Percentiles rank a stretch among this genome's conserved stretches.
These are phyloP conservation scores for Macadamia integrifolia DNA, from an alignment of 164 flowering plant genomes.

Conservation along the genomic window DNA sequence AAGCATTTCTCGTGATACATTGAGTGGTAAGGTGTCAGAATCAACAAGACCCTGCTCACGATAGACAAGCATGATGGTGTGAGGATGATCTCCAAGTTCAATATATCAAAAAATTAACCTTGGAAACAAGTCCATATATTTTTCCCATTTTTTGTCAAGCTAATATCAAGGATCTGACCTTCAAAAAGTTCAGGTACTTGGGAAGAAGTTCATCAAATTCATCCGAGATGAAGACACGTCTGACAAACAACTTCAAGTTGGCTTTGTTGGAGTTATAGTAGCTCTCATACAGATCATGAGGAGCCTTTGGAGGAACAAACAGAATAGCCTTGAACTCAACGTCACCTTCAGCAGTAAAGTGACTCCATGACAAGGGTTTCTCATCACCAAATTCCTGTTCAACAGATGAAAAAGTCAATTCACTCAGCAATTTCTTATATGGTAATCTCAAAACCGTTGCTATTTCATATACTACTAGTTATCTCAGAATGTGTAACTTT, in stretches of 20 bases:
- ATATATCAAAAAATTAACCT: background rate
- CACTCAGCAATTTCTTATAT: background rate
- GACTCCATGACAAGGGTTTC: conserved; percentile 87
- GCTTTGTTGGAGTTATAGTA: conserved; percentile 78
- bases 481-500: background rate
- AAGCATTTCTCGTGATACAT: conserved; percentile 79
- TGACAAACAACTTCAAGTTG: conserved; percentile 83
- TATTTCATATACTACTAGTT: background rate
- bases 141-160: background rate
- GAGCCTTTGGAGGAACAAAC: conserved; percentile 97
- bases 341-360: conserved; percentile 95
- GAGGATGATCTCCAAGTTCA: background rate
- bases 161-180: conserved; percentile 33
- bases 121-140: background rate
- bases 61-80: background rate
- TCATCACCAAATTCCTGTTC: conserved; percentile 85
- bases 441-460: background rate
- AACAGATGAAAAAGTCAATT: conserved; percentile 4
- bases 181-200: conserved; percentile 79
- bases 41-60: conserved; percentile 50
- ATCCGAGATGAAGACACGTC: conserved; percentile 94
- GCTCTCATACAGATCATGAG: conserved; percentile 92
- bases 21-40: conserved; percentile 69
- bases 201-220: conserved; percentile 97
- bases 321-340: conserved; percentile 97